phyloP scores from a whole-genome alignment of 2,329 filamentous ascomycete genomes.

The Sarocladium oryzae region DNA sequence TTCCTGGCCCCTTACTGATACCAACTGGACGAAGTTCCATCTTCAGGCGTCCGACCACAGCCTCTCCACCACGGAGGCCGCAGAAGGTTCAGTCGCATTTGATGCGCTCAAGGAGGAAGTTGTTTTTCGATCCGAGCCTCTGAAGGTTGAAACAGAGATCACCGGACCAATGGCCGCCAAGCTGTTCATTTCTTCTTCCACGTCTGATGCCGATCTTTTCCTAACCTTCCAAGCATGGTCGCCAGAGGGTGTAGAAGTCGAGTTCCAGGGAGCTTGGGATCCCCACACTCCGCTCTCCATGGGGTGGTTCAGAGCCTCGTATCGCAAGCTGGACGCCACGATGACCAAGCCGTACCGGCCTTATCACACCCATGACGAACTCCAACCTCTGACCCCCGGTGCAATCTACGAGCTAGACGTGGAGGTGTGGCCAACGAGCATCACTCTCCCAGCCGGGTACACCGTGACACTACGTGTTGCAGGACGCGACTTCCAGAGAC shows the following conservation, averaged over 20 bases:
- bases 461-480: neutral
- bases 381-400: slow-evolving; percentile 44
- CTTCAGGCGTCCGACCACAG: neutral
- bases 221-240: slow-evolving; percentile 54
- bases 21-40: slow-evolving; percentile 32
- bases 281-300: slow-evolving; percentile 57
- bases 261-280: slow-evolving; percentile 60
- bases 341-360: slow-evolving; percentile 44
- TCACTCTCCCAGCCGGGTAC: no score
- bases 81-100: no score
- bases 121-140: slow-evolving; percentile 43
- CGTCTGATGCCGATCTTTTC: slow-evolving; percentile 56
- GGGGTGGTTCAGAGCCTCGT: slow-evolving; percentile 54
- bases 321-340: slow-evolving; percentile 47
- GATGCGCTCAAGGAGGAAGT: slow-evolving; percentile 48
- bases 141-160: slow-evolving; percentile 55
- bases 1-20: slow-evolving; percentile 62
- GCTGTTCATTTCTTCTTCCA: slow-evolving; percentile 31
- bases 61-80: slow-evolving; percentile 29
- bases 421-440: slow-evolving; percentile 61
- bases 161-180: slow-evolving; percentile 60
- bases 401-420: slow-evolving; percentile 55
- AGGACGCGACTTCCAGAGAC: no score
- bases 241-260: slow-evolving; percentile 47
- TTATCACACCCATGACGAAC: slow-evolving; percentile 52